Conservation (phyloP, 495 filamentous ascomycete species). For the Glarea lozoyensis region DNA sequence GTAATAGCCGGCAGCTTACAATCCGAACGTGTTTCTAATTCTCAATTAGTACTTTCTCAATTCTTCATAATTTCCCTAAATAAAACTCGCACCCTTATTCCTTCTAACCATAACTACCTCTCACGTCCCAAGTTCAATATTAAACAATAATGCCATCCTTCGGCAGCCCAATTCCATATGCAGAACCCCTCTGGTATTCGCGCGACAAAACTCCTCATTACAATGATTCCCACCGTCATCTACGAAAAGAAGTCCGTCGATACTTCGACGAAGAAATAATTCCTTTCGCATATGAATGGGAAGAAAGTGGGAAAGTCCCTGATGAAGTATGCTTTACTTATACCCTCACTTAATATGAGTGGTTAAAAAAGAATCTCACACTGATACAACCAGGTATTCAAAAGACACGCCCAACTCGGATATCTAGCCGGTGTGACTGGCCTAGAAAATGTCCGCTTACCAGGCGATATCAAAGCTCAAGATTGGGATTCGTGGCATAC, state of each 20-base stretch:
- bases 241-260: constrained; percentile 34
- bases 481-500: constrained; percentile 44
- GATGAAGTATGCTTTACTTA: constrained; percentile 20
- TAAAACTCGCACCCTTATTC: too few species aligned
- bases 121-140: not conserved
- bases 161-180: constrained; percentile 6
- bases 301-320: constrained; percentile 35
- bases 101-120: too few species aligned
- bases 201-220: constrained; percentile 33
- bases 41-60: too few species aligned
- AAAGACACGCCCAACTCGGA: constrained; percentile 33
- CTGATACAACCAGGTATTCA: constrained; percentile 19
- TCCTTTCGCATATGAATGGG: constrained; percentile 40
- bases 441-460: constrained; percentile 29
- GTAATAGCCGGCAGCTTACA: too few species aligned
- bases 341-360: not conserved
- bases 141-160: constrained; percentile 7
- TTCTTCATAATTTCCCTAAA: too few species aligned
- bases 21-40: too few species aligned
- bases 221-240: constrained; percentile 34
- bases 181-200: constrained; percentile 15
- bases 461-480: constrained; percentile 30
- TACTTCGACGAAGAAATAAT: constrained; percentile 37
- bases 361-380: not conserved
- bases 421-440: constrained; percentile 20